These are phyloP conservation scores for Hibiscus mutabilis DNA, from an alignment of 345 rosid species.

Conservation along the genomic window DNA sequence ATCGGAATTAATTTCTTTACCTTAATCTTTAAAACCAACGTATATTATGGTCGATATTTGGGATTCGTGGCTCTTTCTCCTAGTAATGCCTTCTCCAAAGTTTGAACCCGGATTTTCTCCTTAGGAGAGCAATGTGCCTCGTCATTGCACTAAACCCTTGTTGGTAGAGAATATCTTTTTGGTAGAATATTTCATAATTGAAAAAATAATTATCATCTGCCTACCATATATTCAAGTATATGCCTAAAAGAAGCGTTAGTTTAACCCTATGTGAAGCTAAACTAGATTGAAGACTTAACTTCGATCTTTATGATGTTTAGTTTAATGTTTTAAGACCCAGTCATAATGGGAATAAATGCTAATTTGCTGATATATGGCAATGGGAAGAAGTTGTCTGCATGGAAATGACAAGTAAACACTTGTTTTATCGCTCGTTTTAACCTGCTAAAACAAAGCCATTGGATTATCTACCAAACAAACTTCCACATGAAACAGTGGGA, in stretches of 20 bases:
- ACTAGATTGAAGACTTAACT: not conserved
- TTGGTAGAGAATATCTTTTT: not conserved
- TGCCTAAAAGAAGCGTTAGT: not conserved
- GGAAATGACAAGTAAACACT: not conserved
- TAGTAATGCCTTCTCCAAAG: too few relatives aligned
- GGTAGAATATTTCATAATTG: not conserved
- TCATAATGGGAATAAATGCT: not conserved
- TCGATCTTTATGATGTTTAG: not conserved
- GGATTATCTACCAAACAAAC: conserved; percentile 1
- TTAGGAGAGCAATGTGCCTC: too few relatives aligned
- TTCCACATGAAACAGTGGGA: not conserved
- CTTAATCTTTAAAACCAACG: not conserved
- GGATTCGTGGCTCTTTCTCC: too few relatives aligned
- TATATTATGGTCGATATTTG: not conserved
- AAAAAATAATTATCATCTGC: not conserved
- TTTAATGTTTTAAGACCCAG: not conserved
- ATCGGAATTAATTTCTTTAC: not conserved
- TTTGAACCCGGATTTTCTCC: too few relatives aligned
- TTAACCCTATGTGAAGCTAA: not conserved
- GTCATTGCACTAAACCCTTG: too few relatives aligned
- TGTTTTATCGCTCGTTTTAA: not conserved
- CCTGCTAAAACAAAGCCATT: not conserved
- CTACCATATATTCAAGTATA: not conserved
- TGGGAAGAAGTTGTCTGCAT: not conserved
- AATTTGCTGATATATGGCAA: not conserved